A percentile compares a stretch with the other conserved stretches of the same genome.
phyloP scores from a whole-genome alignment of 148 eudicot genomes.

The Silene conica region DNA sequence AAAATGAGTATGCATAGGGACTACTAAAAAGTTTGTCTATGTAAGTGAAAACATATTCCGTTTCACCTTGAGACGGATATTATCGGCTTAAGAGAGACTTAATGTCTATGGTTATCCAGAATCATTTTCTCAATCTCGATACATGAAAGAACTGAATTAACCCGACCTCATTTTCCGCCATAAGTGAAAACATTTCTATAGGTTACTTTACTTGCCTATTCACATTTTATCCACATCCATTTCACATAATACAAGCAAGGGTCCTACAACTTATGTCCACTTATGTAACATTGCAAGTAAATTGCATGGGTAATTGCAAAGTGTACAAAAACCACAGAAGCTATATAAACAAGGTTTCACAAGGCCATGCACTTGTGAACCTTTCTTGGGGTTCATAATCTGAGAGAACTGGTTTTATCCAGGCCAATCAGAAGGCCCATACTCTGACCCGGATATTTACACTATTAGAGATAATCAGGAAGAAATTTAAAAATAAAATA shows the following conservation, averaged over 20 bases:
- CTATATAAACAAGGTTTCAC: conserved; percentile 16
- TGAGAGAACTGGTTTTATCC: conserved; percentile 12
- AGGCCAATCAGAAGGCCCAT: conserved; percentile 16
- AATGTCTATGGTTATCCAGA: neutral
- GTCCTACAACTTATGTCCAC: conserved; percentile 2
- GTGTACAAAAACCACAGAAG: conserved; percentile 4
- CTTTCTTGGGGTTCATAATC: conserved; percentile 13
- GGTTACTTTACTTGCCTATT: neutral
- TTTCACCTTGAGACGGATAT: too few species aligned
- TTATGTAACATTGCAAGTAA: conserved; percentile 8
- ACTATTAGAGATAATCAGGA: neutral
- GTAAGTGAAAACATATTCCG: too few species aligned
- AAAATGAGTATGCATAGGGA: too few species aligned
- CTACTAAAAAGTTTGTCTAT: too few species aligned
- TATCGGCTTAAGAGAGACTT: too few species aligned
- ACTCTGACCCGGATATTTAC: neutral
- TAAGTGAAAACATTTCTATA: neutral
- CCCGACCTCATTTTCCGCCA: too few species aligned
- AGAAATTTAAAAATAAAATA: neutral
- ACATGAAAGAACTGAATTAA: too few species aligned
- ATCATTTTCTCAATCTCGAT: neutral
- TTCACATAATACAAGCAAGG: neutral
- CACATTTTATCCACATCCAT: neutral
- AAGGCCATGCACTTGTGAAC: conserved; percentile 9
- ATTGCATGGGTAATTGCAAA: conserved; percentile 12